Evolutionary conservation across 2,329 filamentous ascomycete species (phyloP), one percentile per base, ranked within the genome.

Genomic region (Aureobasidium namibiae): DNA sequence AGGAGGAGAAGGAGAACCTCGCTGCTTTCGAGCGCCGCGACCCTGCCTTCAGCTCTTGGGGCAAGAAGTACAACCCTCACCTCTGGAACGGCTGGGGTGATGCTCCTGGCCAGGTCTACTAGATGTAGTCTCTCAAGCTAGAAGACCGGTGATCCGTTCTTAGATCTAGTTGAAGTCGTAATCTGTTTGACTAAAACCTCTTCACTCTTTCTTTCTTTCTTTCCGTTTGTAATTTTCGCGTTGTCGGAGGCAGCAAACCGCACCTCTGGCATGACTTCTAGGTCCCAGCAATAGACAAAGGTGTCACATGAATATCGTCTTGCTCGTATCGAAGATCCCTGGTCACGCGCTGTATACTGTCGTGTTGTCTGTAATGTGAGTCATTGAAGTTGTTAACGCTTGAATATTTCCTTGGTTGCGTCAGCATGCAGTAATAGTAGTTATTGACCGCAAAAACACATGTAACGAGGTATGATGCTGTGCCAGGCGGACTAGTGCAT

Each of bases 71-170:
- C 49, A 24, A 41, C 36, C 49, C 49, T 53, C 13, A 34, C 4
- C 16, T 53, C 24, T 53, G 34, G 24, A 53, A 39, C 21, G 49
- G 49, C n/a, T 53, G 34, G 24, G 49, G 49, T 53, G 36, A 53
- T 33, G 24, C 23, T 31, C 38, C 38, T 8, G 50, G 50, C 31
- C 16, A 31, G 10, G 36, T 54, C 50, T 54, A 54, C 36, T 54
- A 54, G 23, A 39, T 5, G 10, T n/a, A 10, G 3, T 16, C 36
- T 18, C 18, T 1, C n/a, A 10, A 33, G n/a, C 26, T 42, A 26
- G 11, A 7, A 4, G 33, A 26, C 6, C 13, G 18, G 21, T 23
- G 14, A 13, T 3, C n/a, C 3, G 14, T 24, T n/a, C 14, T 21
- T 38, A 14, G 21, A 38, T 9, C 33, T 38, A 38, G 33, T 7